phyloP scores from a whole-genome alignment of 768 basidiomycete species.

The Termitomyces sp. region DNA sequence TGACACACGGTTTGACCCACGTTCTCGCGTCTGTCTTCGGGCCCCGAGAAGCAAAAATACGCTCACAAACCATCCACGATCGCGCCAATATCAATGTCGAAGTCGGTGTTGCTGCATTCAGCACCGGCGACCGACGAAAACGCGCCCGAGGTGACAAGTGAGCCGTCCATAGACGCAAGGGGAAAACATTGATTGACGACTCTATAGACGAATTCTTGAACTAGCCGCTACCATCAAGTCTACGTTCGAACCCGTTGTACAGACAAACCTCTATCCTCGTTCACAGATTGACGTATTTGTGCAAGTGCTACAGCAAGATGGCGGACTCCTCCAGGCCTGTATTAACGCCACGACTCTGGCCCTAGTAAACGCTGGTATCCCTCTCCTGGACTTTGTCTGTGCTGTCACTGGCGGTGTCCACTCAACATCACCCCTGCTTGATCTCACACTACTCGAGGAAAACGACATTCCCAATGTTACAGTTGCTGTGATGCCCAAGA shows the following conservation, averaged over 20 bases:
- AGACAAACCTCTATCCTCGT: slow-evolving; percentile 88
- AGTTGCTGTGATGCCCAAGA: slow-evolving; percentile 85
- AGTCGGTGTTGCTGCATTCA: slow-evolving; percentile 83
- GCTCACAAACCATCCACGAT: slow-evolving; percentile 82
- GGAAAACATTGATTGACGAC: slow-evolving; percentile 5
- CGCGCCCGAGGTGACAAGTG: slow-evolving; percentile 86
- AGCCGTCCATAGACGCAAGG: slow-evolving; percentile 27
- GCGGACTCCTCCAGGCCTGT: slow-evolving; percentile 84
- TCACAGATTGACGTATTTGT: slow-evolving; percentile 93
- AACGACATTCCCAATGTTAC: slow-evolving; percentile 86
- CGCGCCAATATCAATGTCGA: slow-evolving; percentile 89
- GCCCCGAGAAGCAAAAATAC: slow-evolving; percentile 82
- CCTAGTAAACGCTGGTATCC: slow-evolving; percentile 86
- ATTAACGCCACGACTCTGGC: slow-evolving; percentile 96
- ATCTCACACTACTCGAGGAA: slow-evolving; percentile 88
- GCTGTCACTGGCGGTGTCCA: slow-evolving; percentile 89
- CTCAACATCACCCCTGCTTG: slow-evolving; percentile 76
- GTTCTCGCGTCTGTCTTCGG: slow-evolving; percentile 89
- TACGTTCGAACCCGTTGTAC: slow-evolving; percentile 95
- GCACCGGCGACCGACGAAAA: slow-evolving; percentile 75
- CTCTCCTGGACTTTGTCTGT: slow-evolving; percentile 87
- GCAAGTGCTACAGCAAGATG: slow-evolving; percentile 92
- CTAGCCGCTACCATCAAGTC: slow-evolving; percentile 84
- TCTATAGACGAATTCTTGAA: slow-evolving; percentile 77
- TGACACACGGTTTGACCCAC: slow-evolving; percentile 89